phyloP scores from a whole-genome alignment of 371 early-diverging fungal genomes.

The Lichtheimia corymbifera region DNA sequence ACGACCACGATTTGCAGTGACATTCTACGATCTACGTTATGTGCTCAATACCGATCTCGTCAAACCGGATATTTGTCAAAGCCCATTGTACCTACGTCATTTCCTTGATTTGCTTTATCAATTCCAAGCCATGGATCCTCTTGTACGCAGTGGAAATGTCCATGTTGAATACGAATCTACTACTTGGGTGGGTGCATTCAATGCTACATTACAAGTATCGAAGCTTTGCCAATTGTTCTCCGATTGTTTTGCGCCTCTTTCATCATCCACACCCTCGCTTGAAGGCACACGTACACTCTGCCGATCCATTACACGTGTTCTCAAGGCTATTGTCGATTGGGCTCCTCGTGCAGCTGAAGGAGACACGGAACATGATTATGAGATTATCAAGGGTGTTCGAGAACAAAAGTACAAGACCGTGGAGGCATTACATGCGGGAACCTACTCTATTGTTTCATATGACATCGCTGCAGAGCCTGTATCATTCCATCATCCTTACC shows the following conservation, averaged over 20 bases:
- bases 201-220: slow-evolving; percentile 78
- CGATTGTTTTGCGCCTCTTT: slow-evolving; percentile 60
- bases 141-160: slow-evolving; percentile 64
- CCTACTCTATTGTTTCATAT: slow-evolving; percentile 58
- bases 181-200: slow-evolving; percentile 90
- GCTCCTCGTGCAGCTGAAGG: slow-evolving; percentile 35
- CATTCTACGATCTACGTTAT: slow-evolving; percentile 85
- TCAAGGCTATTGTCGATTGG: slow-evolving; percentile 63
- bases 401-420: slow-evolving; percentile 29
- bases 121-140: slow-evolving; percentile 93
- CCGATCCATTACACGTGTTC: slow-evolving; percentile 35
- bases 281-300: slow-evolving; percentile 34
- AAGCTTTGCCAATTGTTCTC: slow-evolving; percentile 78
- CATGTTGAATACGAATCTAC: slow-evolving; percentile 93
- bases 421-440: slow-evolving; percentile 33
- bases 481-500: slow-evolving; percentile 89
- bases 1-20: slow-evolving; percentile 81
- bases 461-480: slow-evolving; percentile 70
- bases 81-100: slow-evolving; percentile 65
- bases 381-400: slow-evolving; percentile 26
- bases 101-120: slow-evolving; percentile 81
- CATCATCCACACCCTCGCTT: slow-evolving; percentile 4
- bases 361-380: background rate
- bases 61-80: slow-evolving; percentile 53
- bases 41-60: slow-evolving; percentile 67